These are phyloP conservation scores for Lachnellula arida DNA, from an alignment of 2,329 filamentous ascomycete genomes.

Conservation along the genomic window DNA sequence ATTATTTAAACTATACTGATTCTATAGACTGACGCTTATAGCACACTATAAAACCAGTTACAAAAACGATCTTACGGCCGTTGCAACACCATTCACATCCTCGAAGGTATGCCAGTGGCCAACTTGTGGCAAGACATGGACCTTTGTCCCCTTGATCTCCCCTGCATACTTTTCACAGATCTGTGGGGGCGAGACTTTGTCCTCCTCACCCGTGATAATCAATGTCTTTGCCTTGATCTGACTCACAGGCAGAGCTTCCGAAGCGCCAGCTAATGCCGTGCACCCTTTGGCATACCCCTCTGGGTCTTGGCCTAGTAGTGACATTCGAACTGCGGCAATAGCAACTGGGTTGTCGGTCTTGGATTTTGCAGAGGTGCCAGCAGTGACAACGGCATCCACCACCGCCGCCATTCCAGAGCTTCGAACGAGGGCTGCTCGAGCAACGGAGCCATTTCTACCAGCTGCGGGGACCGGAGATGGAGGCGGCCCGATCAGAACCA, in stretches of 20 bases:
- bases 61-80: conserved; percentile 25
- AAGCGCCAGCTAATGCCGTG: conserved; percentile 41
- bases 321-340: conserved; percentile 38
- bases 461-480: conserved; percentile 40
- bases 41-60: background rate
- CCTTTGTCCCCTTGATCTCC: conserved; percentile 27
- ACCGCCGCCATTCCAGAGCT: conserved; percentile 41
- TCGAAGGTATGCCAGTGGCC: conserved; percentile 51
- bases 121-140: conserved; percentile 37
- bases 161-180: conserved; percentile 32
- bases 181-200: conserved; percentile 38
- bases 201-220: conserved; percentile 43
- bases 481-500: conserved; percentile 46
- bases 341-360: conserved; percentile 38
- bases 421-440: conserved; percentile 39
- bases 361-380: conserved; percentile 35
- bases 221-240: conserved; percentile 32
- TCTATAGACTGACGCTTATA: too few relatives aligned
- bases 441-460: conserved; percentile 27
- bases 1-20: too few relatives aligned
- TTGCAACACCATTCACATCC: conserved; percentile 35
- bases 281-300: conserved; percentile 53
- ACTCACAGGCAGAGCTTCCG: conserved; percentile 31
- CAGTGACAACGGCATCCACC: conserved; percentile 35
- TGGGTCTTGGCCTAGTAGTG: conserved; percentile 43